These are phyloP conservation scores for Capronia coronata DNA, from an alignment of 2,329 filamentous ascomycete species.

Conservation along the genomic window DNA sequence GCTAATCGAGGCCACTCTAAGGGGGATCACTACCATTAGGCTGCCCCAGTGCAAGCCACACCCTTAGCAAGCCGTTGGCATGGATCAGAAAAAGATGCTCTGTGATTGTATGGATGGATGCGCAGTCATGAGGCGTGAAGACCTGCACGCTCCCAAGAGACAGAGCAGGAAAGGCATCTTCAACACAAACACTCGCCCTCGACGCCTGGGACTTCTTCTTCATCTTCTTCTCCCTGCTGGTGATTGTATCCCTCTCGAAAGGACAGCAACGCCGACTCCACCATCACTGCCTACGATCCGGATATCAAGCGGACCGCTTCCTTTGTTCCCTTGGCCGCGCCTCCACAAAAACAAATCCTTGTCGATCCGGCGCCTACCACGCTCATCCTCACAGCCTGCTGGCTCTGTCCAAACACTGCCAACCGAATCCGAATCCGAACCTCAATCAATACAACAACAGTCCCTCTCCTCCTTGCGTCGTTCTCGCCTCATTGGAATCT, in stretches of 20 bases:
- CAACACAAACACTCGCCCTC: background rate
- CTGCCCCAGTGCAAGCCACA: slow-evolving; percentile 7
- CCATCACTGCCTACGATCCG: slow-evolving; percentile 3
- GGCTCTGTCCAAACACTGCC: background rate
- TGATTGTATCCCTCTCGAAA: background rate
- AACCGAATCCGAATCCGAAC: background rate
- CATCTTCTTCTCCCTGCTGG: background rate
- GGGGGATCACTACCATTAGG: slow-evolving; percentile 11
- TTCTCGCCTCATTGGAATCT: background rate
- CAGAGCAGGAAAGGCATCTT: background rate
- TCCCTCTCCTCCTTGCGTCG: slow-evolving; percentile 5
- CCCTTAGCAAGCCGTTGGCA: background rate
- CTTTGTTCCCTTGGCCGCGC: slow-evolving; percentile 3
- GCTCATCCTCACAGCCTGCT: slow-evolving; percentile 11
- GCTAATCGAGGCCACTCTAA: background rate
- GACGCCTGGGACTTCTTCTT: background rate
- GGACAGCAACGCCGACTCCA: background rate
- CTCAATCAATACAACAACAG: background rate
- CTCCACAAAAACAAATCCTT: slow-evolving; percentile 16
- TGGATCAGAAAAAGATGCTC: slow-evolving; percentile 5
- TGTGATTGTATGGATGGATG: slow-evolving; percentile 1
- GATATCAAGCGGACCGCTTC: slow-evolving; percentile 14
- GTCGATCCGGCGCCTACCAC: slow-evolving; percentile 11
- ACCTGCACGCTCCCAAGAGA: background rate
- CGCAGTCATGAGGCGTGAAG: slow-evolving; percentile 10